phyloP scores from a whole-genome alignment of 768 basidiomycete genomes.

The Psilocybe tampanensis region DNA sequence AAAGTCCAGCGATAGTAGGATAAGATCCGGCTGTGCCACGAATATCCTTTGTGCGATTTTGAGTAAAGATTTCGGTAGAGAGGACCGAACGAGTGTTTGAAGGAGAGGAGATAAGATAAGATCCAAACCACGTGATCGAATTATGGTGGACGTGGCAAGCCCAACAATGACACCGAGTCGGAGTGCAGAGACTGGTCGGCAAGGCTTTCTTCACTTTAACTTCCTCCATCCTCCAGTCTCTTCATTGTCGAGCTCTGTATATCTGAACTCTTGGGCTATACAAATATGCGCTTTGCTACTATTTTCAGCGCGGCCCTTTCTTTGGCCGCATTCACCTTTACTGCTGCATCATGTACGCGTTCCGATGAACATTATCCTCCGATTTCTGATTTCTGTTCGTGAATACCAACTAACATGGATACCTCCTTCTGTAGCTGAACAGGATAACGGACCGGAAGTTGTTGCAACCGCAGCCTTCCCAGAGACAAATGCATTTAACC shows the following conservation, averaged over 20 bases:
- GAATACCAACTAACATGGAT: conserved; percentile 16
- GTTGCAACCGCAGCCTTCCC: conserved; percentile 59
- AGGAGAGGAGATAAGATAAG: conserved; percentile 26
- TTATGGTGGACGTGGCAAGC: conserved; percentile 23
- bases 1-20: no score
- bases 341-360: conserved; percentile 23
- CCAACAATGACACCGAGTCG: not conserved
- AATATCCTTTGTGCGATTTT: no score
- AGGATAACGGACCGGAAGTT: conserved; percentile 47
- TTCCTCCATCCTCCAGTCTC: not conserved
- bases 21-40: no score
- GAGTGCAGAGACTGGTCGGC: conserved; percentile 1
- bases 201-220: conserved; percentile 4
- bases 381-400: not conserved
- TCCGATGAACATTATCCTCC: conserved; percentile 2
- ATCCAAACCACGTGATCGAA: conserved; percentile 14
- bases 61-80: no score
- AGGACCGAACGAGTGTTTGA: no score
- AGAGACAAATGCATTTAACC: conserved; percentile 74
- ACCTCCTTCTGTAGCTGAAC: conserved; percentile 7
- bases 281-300: conserved; percentile 29
- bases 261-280: not conserved
- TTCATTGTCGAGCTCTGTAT: not conserved
- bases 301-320: conserved; percentile 27
- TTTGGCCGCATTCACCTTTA: conserved; percentile 24